phyloP scores from a whole-genome alignment of 2,329 filamentous ascomycete species.

The Alternaria sp. region DNA sequence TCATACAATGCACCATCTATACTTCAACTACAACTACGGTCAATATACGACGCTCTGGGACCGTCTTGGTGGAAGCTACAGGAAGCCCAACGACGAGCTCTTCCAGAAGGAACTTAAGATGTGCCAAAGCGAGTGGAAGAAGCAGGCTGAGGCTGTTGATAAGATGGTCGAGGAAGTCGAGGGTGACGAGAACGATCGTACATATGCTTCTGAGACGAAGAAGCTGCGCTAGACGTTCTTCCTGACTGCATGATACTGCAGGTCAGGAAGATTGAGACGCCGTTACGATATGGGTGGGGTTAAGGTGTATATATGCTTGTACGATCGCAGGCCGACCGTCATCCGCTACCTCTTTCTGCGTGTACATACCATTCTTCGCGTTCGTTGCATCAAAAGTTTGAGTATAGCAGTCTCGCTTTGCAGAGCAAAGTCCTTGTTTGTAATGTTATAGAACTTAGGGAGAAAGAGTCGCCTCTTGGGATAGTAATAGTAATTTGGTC shows the following conservation, averaged over 20 bases:
- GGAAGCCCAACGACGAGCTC: slow-evolving; percentile 82
- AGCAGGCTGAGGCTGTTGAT: slow-evolving; percentile 79
- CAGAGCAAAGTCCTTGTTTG: background rate
- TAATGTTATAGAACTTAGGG: slow-evolving; percentile 5
- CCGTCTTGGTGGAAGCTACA: slow-evolving; percentile 83
- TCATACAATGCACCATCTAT: slow-evolving; percentile 87
- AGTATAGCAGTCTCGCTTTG: background rate
- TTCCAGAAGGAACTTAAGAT: slow-evolving; percentile 88
- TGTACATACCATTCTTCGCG: slow-evolving; percentile 14
- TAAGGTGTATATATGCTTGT: background rate
- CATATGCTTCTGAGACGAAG: slow-evolving; percentile 50
- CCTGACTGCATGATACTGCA: background rate
- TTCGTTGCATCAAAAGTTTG: slow-evolving; percentile 12
- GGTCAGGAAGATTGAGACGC: background rate
- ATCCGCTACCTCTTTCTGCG: background rate
- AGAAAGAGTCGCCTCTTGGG: background rate
- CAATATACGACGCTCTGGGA: slow-evolving; percentile 96
- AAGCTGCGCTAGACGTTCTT: slow-evolving; percentile 35
- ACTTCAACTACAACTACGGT: slow-evolving; percentile 78
- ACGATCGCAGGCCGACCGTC: slow-evolving; percentile 12
- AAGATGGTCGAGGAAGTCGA: slow-evolving; percentile 76
- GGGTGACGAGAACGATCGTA: slow-evolving; percentile 57
- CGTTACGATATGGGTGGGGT: slow-evolving; percentile 5
- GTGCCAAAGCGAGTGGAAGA: slow-evolving; percentile 78
- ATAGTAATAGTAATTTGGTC: slow-evolving; percentile 1